Evolutionary conservation across 208 protist genomes (phyloP), one percentile per base, ranked within the genome.

Genomic region (Wallacemonas sp.): DNA sequence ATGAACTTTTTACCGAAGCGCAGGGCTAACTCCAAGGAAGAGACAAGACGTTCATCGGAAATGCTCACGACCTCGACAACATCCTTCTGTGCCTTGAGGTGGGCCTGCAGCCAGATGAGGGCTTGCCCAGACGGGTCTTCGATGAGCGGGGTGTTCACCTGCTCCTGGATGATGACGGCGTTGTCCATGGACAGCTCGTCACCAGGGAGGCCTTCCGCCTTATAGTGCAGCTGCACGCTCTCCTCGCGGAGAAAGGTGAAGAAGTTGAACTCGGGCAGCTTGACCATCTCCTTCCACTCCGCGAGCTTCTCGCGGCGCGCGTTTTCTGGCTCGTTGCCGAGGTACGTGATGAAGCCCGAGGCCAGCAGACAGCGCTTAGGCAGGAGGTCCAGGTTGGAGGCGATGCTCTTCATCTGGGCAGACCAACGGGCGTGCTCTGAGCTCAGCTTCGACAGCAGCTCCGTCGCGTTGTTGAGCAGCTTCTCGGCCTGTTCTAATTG

Each of bases 1-100:
- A 99, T 86, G 47, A 99, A 91, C 69, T 97, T 98, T 67, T 99
- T 99, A 51, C 98, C 98, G 76, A 99, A 99, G 22, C 98, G 88
- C 24, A 99, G 90, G 38, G 97, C 93, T 11, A 99, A 81, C 86
- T 99, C 98, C 8, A 99, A 78, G n/a, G 87, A 82, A 2, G 83
- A 98, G 6, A 95, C 73, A 45, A 99, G 98, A 6, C 94, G 91
- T 19, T 94, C 78, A 53, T 99, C 97, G 27, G 97, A 90, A 26
- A 95, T 72, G 66, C 82, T 96, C 44, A 91, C 91, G 26, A 91
- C 70, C 62, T 99, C 97, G 15, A 98, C 79, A 4, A 45, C 46
- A 15, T 80, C 61, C 42, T 86, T 86, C 24, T 79, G 65, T 38
- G 80, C 76, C 74, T 94, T 96, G 42, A 98, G 68, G 68, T 97